Conservation (phyloP, 1,284 basidiomycete genomes). For the Xanthoconium separans region DNA sequence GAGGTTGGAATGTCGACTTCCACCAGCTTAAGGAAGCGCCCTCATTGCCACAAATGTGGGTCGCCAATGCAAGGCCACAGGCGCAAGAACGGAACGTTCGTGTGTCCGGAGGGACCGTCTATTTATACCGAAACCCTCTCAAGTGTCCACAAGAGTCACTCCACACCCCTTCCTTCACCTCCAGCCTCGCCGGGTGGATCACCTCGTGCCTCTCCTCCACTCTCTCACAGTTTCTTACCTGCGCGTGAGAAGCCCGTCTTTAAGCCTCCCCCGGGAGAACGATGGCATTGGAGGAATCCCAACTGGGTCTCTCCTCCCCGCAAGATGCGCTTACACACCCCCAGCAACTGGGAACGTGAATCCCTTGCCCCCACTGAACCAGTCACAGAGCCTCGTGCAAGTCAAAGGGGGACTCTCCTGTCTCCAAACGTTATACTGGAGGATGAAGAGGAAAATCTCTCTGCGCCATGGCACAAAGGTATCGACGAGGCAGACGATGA, state of each 20-base stretch:
- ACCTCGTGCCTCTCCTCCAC: slow-evolving; percentile 17
- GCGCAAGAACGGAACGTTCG: slow-evolving; percentile 31
- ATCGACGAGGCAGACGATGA: background rate
- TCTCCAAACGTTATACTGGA: slow-evolving; percentile 7
- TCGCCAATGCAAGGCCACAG: slow-evolving; percentile 35
- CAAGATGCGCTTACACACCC: slow-evolving; percentile 28
- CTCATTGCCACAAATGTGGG: slow-evolving; percentile 35
- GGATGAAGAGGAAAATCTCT: slow-evolving; percentile 6
- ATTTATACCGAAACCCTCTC: slow-evolving; percentile 16
- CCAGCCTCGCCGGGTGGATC: slow-evolving; percentile 27
- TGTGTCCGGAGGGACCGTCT: slow-evolving; percentile 24
- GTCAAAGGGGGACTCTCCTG: slow-evolving; percentile 2
- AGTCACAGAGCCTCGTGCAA: slow-evolving; percentile 20
- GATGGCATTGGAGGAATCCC: slow-evolving; percentile 36
- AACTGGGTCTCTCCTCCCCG: slow-evolving; percentile 36
- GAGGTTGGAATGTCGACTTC: slow-evolving; percentile 29
- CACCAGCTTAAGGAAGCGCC: slow-evolving; percentile 31
- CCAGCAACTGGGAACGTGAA: slow-evolving; percentile 19
- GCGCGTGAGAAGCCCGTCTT: slow-evolving; percentile 23
- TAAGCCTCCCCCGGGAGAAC: slow-evolving; percentile 27
- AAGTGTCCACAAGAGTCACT: slow-evolving; percentile 18
- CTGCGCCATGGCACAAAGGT: slow-evolving; percentile 12
- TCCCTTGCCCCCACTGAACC: slow-evolving; percentile 34
- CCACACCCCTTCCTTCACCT: slow-evolving; percentile 31
- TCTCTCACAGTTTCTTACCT: slow-evolving; percentile 19